phyloP scores from a whole-genome alignment of 2,329 filamentous ascomycete genomes.

The Ceratocystis lukuohia region DNA sequence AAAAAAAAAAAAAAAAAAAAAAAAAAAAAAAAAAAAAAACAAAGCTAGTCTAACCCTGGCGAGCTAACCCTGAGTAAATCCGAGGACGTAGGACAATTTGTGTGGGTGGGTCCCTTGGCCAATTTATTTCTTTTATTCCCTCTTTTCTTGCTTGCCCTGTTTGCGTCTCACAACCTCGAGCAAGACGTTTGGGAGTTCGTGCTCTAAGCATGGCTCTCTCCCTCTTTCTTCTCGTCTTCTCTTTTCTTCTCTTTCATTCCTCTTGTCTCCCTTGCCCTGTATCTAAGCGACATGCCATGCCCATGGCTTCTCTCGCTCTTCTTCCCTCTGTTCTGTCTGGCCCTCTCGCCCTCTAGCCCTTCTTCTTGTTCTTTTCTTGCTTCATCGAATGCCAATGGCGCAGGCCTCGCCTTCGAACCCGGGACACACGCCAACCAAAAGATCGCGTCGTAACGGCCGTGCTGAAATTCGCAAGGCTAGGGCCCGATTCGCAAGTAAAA shows the following conservation, averaged over 20 bases:
- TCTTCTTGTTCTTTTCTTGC: not conserved
- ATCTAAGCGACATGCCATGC: constrained; percentile 1
- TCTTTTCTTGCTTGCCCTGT: not conserved
- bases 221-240: not conserved
- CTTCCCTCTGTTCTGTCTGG: not conserved
- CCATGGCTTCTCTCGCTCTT: constrained; percentile 1
- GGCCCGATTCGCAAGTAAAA: not conserved
- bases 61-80: too few relatives aligned
- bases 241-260: not conserved
- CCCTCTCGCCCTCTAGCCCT: not conserved
- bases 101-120: not conserved
- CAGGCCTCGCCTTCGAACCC: not conserved
- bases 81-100: too few relatives aligned
- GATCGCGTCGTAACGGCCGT: not conserved
- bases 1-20: too few relatives aligned
- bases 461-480: not conserved
- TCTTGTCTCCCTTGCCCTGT: not conserved
- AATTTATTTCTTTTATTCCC: not conserved
- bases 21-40: not conserved
- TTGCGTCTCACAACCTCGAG: not conserved
- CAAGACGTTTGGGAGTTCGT: constrained; percentile 3
- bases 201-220: not conserved
- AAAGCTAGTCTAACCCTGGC: not conserved
- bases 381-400: not conserved
- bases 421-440: not conserved